A percentile compares a stretch with the other conserved stretches of the same genome.
These are phyloP conservation scores for Punctularia strigosozonata DNA, from an alignment of 768 basidiomycete species.

Conservation along the genomic window DNA sequence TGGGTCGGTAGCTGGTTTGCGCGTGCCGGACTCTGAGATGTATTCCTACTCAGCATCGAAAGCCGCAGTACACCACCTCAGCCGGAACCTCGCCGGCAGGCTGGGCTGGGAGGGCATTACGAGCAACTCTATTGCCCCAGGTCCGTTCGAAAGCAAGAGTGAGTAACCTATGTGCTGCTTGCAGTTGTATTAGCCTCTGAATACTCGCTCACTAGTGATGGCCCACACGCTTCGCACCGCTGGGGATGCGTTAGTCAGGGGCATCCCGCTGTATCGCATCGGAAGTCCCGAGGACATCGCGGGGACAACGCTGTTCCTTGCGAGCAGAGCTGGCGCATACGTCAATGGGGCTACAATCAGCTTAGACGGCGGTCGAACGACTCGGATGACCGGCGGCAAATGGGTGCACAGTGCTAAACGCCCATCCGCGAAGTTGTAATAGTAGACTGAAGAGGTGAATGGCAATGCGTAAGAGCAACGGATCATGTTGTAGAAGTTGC, in stretches of 20 bases:
- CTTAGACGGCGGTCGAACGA: slow-evolving; percentile 56
- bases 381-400: too few relatives aligned
- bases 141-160: too few relatives aligned
- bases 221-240: slow-evolving; percentile 33
- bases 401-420: too few relatives aligned
- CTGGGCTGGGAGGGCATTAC: slow-evolving; percentile 10
- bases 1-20: slow-evolving; percentile 11
- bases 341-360: slow-evolving; percentile 54
- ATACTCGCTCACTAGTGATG: slow-evolving; percentile 34
- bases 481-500: too few relatives aligned
- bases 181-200: not conserved
- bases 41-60: slow-evolving; percentile 9
- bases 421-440: too few relatives aligned
- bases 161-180: not conserved
- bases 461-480: too few relatives aligned
- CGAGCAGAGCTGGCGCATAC: slow-evolving; percentile 49
- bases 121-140: slow-evolving; percentile 9
- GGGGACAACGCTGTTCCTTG: slow-evolving; percentile 49
- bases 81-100: slow-evolving; percentile 10
- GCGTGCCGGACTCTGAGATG: slow-evolving; percentile 4
- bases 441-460: too few relatives aligned
- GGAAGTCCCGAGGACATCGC: slow-evolving; percentile 59
- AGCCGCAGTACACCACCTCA: slow-evolving; percentile 9
- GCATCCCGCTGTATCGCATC: slow-evolving; percentile 39
- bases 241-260: slow-evolving; percentile 29